Conservation (phyloP, 495 filamentous ascomycete species). For the Lepidopterella palustris region DNA sequence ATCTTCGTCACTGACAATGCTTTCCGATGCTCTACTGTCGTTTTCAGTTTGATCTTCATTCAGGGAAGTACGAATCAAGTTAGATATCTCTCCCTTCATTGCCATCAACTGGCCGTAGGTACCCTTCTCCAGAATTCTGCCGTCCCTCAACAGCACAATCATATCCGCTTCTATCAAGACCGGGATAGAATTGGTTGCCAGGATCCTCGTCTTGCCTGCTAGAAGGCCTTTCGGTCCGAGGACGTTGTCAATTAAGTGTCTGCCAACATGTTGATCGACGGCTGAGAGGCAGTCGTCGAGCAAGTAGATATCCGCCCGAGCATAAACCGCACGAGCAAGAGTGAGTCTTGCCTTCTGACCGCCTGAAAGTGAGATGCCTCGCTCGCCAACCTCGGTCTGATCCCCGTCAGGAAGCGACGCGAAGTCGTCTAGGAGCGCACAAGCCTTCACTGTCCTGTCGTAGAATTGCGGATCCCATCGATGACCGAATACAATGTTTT, state of each 20-base stretch:
- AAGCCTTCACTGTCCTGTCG: conserved; percentile 87
- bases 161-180: conserved; percentile 82
- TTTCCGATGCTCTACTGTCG: conserved; percentile 44
- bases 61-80: conserved; percentile 71
- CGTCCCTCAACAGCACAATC: conserved; percentile 75
- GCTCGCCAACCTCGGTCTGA: conserved; percentile 92
- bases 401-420: conserved; percentile 90
- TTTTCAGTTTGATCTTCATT: conserved; percentile 54
- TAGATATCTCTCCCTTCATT: conserved; percentile 85
- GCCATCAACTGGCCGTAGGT: conserved; percentile 86
- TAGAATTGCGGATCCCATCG: conserved; percentile 94
- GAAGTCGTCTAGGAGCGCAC: conserved; percentile 88
- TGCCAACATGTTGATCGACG: conserved; percentile 94
- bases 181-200: conserved; percentile 94
- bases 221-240: conserved; percentile 81
- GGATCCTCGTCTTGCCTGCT: conserved; percentile 77
- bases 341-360: conserved; percentile 94
- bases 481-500: conserved; percentile 97
- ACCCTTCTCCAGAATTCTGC: conserved; percentile 76
- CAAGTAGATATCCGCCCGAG: conserved; percentile 92
- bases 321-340: conserved; percentile 94
- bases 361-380: conserved; percentile 93
- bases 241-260: conserved; percentile 90
- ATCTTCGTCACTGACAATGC: conserved; percentile 48
- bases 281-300: conserved; percentile 92